Evolutionary conservation across 495 filamentous ascomycete genomes (phyloP), one percentile per base, ranked within the genome.

Genomic region (Lichina pygmaea): DNA sequence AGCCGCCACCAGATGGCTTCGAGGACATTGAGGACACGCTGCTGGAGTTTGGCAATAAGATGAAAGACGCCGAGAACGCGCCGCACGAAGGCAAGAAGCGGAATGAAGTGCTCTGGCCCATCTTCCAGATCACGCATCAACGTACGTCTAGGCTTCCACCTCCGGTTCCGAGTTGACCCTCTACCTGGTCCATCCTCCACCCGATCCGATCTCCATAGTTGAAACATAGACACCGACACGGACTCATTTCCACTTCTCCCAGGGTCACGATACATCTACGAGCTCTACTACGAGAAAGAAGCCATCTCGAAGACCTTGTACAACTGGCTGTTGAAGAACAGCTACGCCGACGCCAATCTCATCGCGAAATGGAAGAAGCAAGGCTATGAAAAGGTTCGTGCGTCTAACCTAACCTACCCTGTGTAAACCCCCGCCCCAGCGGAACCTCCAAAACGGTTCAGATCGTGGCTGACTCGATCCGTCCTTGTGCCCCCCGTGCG

Each of bases 311-410:
- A 81, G 59, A 66, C 72, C 57, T 67, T 95, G 11, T 99, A 99
- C 58, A 86, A 93, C 49, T 99, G 81, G 78, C 65, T 95, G 53
- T 66, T 95, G 41, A 99, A 99, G 70, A 92, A 94, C 58, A 75
- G 76, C 42, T 95, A 99, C 58, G 89, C 82, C 8, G 89, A 99
- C 64, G 72, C 79, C 15, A 86, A 78, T 58, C 63, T 99, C 50
- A 95, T 99, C 55, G 89, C 89, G 12, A 95, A 99, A 63, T 99
- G 89, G 89, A 99, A 99, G 71, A 99, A 95, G 63, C 79, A 86
- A 55, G 91, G 89, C 16, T 99, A 99, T 61, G 89, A 95, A 62
- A 94, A 95, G 74, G 80, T 82, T 60, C 42, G 66, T 58, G 44
- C 41, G 30, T n/a, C 16, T 15, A 42, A 34, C 33, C 7, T 33